These are phyloP conservation scores for Candida patagonica DNA, from an alignment of 805 yeast genomes.

Conservation along the genomic window DNA sequence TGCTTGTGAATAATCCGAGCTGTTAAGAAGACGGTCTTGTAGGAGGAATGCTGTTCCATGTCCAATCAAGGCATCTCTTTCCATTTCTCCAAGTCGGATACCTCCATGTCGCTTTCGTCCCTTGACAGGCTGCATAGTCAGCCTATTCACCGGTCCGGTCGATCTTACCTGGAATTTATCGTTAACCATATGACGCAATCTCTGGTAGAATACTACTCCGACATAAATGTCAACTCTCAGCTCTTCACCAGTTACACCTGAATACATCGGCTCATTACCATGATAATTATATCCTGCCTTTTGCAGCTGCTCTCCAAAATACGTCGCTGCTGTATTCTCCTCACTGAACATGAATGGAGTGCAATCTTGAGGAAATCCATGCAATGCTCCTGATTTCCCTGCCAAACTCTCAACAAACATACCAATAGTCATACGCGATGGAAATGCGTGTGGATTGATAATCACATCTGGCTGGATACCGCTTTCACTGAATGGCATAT, in stretches of 20 bases:
- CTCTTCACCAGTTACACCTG: slow-evolving; percentile 98
- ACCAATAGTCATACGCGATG: slow-evolving; percentile 99
- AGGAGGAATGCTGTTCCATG: slow-evolving; percentile 94
- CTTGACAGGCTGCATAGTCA: slow-evolving; percentile 98
- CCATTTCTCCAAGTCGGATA: slow-evolving; percentile 99
- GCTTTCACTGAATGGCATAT: slow-evolving; percentile 86
- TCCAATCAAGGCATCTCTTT: slow-evolving; percentile 96
- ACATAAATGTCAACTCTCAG: slow-evolving; percentile 90
- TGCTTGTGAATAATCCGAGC: slow-evolving; percentile 92
- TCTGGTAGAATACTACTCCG: slow-evolving; percentile 95
- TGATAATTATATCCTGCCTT: slow-evolving; percentile 92
- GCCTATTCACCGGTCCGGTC: slow-evolving; percentile 93
- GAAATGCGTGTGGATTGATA: slow-evolving; percentile 99
- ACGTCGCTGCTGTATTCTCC: slow-evolving; percentile 91
- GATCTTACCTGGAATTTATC: slow-evolving; percentile 99
- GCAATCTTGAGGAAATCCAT: slow-evolving; percentile 94
- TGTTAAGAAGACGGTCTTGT: slow-evolving; percentile 90
- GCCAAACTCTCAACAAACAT: slow-evolving; percentile 98
- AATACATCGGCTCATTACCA: slow-evolving; percentile 98
- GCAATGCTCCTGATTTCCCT: slow-evolving; percentile 98
- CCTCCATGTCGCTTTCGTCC: slow-evolving; percentile 99
- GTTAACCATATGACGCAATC: slow-evolving; percentile 98
- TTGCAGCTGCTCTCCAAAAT: slow-evolving; percentile 85
- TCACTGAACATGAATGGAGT: slow-evolving; percentile 95
- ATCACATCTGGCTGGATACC: slow-evolving; percentile 93